Evolutionary conservation across 169 alveolate genomes (phyloP).

Genomic region (Cryptosporidium felis): DNA sequence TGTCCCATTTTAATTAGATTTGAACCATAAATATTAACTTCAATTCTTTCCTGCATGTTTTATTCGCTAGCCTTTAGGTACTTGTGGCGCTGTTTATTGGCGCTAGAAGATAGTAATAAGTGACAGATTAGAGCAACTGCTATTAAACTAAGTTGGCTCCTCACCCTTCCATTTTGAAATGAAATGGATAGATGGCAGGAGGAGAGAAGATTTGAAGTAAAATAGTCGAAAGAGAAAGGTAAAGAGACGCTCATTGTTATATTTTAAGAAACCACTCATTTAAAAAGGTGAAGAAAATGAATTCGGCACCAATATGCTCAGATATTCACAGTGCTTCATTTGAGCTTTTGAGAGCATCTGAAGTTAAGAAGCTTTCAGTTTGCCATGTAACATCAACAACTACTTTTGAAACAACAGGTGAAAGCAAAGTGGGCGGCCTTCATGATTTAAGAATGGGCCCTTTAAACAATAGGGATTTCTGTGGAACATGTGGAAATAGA

Average conservation of each 20-base stretch:
- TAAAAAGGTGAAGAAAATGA: constrained; percentile 57
- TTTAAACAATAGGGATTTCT: constrained; percentile 86
- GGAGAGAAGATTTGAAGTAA: not conserved
- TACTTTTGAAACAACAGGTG: constrained; percentile 61
- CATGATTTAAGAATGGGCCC: constrained; percentile 95
- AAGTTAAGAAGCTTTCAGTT: constrained; percentile 60
- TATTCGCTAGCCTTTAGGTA: too few species aligned
- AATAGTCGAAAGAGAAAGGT: not conserved
- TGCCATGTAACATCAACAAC: constrained; percentile 56
- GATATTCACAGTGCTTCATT: constrained; percentile 68
- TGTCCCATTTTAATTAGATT: too few species aligned
- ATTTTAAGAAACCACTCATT: not conserved
- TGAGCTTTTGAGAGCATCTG: constrained; percentile 61
- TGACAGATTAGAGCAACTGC: not conserved
- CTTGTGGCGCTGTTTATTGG: not conserved
- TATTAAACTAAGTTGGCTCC: not conserved
- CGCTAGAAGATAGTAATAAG: not conserved
- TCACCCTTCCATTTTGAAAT: not conserved
- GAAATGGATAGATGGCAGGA: constrained; percentile 13
- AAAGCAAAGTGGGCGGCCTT: constrained; percentile 80
- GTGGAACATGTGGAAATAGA: constrained; percentile 91
- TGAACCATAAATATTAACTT: too few species aligned
- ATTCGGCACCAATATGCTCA: constrained; percentile 53
- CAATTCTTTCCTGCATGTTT: too few species aligned
- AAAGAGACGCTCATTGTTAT: not conserved